Conservation (phyloP, 345 rosid species). For the Syzygium jambos region DNA sequence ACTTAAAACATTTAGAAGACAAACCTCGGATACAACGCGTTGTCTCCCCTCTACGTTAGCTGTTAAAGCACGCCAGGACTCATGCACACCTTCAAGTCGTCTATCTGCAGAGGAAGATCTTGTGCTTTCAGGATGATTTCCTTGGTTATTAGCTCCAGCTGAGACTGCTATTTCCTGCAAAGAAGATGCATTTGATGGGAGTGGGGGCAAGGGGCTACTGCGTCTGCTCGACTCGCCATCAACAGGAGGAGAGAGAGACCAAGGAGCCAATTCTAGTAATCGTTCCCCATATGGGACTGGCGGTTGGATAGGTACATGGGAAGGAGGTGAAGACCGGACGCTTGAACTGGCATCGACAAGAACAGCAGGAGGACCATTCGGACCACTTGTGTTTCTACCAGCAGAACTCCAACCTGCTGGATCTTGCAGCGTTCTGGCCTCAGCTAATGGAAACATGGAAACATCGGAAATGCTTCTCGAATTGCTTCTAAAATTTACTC, state of each 20-base stretch:
- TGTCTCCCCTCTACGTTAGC: conserved; percentile 41
- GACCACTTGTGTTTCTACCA: conserved; percentile 30
- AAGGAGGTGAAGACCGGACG: conserved; percentile 35
- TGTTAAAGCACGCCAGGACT: conserved; percentile 1
- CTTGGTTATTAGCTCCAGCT: conserved; percentile 31
- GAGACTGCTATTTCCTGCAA: conserved; percentile 39
- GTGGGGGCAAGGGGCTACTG: conserved; percentile 36
- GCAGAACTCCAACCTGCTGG: conserved; percentile 55
- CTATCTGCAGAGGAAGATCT: conserved; percentile 40
- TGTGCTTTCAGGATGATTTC: conserved; percentile 20
- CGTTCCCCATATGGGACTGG: conserved; percentile 33
- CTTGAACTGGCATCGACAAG: conserved; percentile 42
- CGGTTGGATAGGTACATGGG: conserved; percentile 42
- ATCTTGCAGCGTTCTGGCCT: conserved; percentile 50
- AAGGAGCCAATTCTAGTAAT: conserved; percentile 47
- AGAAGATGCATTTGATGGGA: conserved; percentile 48
- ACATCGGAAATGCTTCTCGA: conserved; percentile 45
- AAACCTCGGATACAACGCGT: conserved; percentile 68
- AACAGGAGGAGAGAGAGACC: conserved; percentile 61
- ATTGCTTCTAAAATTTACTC: conserved; percentile 33
- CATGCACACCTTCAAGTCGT: conserved; percentile 21
- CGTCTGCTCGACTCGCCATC: conserved; percentile 51
- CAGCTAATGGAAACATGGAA: conserved; percentile 39
- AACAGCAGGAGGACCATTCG: conserved; percentile 29
- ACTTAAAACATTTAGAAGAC: conserved; percentile 2